Base-by-base conservation (phyloP, 202 grass and related monocot genomes). In the Tripidium arundinaceum region DNA sequence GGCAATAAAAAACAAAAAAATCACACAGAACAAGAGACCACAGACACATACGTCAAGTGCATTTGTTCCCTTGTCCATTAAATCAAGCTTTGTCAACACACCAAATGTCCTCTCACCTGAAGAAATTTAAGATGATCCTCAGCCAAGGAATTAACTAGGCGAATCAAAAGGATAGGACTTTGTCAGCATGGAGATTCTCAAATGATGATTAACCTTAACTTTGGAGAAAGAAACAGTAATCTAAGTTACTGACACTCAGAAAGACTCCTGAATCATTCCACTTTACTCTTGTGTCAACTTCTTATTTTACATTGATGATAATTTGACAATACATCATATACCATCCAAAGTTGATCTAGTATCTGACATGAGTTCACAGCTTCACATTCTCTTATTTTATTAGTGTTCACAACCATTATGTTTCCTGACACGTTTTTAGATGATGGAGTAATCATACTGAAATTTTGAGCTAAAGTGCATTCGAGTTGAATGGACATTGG, bases 31-130 rank as follows among this genome's bases (percentile, higher is more conserved):
- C 31, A 76, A 33, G 41, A 75, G 39, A 79, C 26, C 52, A 86
- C 14, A 24, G 26, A 80, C 68, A 87, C 74, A 1, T 86, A 97
- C 94, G 75, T 92, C 94, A 78, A 97, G 91, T 80, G 94, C 94
- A 83, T 94, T 81, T 80, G 94, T 97, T 68, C 91, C 94, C 75
- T 94, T 94, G 71, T 97, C 94, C 91, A 97, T 97, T 85, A 97
- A 85, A 88, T 94, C 94, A 83, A 97, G 91, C 70, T 97, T 97
- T 52, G 94, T 97, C 75, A 97, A 75, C 66, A 97, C 94, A 59
- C 94, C 91, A 65, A 97, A 94, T 27, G 94, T 94, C 70, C 94
- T 94, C 77, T 92, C 86, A 93, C 95, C 95, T 98, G 68, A 78
- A 57, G 59, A 77, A 40, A 88, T 71, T 85, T 70, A 77, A 84